Percentiles rank a stretch among this genome's conserved stretches.
These are phyloP conservation scores for Penicillium canariense DNA, from an alignment of 495 filamentous ascomycete genomes.

Conservation along the genomic window DNA sequence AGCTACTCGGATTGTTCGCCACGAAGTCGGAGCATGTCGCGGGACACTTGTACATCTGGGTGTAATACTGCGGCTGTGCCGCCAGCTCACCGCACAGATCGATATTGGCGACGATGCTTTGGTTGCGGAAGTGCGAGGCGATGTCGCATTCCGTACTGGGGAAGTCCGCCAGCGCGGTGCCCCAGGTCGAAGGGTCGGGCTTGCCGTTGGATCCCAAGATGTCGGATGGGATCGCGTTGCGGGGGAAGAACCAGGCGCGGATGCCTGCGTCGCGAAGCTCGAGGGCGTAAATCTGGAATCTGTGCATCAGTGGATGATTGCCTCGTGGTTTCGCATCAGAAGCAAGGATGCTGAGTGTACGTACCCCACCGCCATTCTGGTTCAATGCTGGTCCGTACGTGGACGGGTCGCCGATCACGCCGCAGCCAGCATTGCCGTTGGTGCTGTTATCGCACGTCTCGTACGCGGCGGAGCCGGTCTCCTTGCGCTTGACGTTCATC, in stretches of 20 bases:
- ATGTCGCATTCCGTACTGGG: constrained; percentile 42
- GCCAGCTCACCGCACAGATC: constrained; percentile 37
- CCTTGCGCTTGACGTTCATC: constrained; percentile 47
- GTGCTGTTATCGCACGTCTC: constrained; percentile 38
- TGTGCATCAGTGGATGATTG: background rate
- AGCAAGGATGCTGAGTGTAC: background rate
- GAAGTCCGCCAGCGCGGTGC: constrained; percentile 38
- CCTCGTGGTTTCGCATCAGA: no score
- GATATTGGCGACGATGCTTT: constrained; percentile 44
- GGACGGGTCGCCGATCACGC: constrained; percentile 32
- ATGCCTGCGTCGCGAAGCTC: constrained; percentile 35
- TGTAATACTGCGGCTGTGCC: constrained; percentile 27
- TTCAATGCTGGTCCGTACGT: constrained; percentile 46
- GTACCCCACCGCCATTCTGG: constrained; percentile 42
- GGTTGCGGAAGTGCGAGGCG: constrained; percentile 37
- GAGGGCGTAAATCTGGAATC: constrained; percentile 30
- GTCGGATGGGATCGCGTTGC: constrained; percentile 26
- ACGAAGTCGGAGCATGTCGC: constrained; percentile 33
- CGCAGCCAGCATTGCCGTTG: constrained; percentile 43
- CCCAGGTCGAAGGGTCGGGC: constrained; percentile 32
- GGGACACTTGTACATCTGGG: constrained; percentile 29
- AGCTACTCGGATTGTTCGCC: constrained; percentile 29
- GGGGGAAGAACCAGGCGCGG: constrained; percentile 38
- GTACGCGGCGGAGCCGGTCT: constrained; percentile 30
- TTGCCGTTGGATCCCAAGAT: constrained; percentile 12